Percentiles rank a stretch among this genome's conserved stretches.
These are phyloP conservation scores for Triticum dicoccoides DNA, from an alignment of 176 grass and related monocot genomes.

Conservation along the genomic window DNA sequence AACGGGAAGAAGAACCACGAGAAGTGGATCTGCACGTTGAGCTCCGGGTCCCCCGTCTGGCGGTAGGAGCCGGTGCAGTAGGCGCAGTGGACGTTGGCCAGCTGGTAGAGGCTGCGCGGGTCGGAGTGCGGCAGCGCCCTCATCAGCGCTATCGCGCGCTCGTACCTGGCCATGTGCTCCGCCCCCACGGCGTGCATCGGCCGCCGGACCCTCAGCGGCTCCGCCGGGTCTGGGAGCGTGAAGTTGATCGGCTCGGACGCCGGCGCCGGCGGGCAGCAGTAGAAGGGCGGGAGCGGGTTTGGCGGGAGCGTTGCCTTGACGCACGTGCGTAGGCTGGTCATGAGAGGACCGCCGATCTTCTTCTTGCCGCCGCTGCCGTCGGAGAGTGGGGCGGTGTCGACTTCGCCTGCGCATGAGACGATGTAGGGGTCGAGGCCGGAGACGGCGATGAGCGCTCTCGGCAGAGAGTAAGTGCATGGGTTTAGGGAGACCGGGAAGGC, in stretches of 20 bases:
- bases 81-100: constrained; percentile 64
- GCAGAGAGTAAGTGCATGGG: constrained; percentile 5
- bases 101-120: constrained; percentile 65
- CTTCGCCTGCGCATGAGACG: neutral
- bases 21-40: constrained; percentile 46
- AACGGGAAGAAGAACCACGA: constrained; percentile 67
- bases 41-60: constrained; percentile 12
- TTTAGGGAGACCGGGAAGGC: neutral
- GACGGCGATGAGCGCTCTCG: constrained; percentile 19
- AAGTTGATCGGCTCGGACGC: constrained; percentile 13
- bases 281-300: neutral
- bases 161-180: constrained; percentile 55
- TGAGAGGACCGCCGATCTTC: neutral
- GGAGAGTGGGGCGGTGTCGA: neutral
- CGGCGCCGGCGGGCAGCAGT: constrained; percentile 33
- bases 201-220: constrained; percentile 31
- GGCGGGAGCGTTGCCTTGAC: constrained; percentile 9
- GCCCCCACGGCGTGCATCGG: constrained; percentile 24
- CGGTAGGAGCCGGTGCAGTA: constrained; percentile 62
- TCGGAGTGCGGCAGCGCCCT: constrained; percentile 18
- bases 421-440: constrained; percentile 21
- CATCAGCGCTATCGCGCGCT: constrained; percentile 43
- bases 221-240: constrained; percentile 25
- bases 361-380: neutral
- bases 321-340: constrained; percentile 2